Percentiles rank a stretch among this genome's conserved stretches.
Evolutionary conservation across 805 yeast genomes (phyloP).

Genomic region (Brettanomyces nanus): DNA sequence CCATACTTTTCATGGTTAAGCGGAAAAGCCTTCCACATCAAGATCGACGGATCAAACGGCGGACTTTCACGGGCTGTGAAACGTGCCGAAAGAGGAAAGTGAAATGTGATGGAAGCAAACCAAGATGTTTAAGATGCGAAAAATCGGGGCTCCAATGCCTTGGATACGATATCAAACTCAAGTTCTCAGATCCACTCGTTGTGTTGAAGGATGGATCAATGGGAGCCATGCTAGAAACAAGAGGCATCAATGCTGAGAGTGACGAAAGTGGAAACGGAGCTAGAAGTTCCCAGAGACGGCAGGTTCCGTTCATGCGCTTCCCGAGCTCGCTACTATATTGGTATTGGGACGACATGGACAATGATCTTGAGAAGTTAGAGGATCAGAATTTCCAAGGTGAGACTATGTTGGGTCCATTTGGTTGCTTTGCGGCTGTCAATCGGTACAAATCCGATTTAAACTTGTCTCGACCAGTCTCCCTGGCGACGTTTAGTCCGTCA

Average conservation of each 20-base stretch:
- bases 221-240: slow-evolving; percentile 8
- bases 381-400: slow-evolving; percentile 15
- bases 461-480: no score
- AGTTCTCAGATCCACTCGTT: slow-evolving; percentile 37
- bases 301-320: slow-evolving; percentile 35
- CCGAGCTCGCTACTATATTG: slow-evolving; percentile 28
- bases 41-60: background rate
- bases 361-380: slow-evolving; percentile 24
- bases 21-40: no score
- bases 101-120: slow-evolving; percentile 42
- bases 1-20: no score
- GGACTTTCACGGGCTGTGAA: slow-evolving; percentile 44
- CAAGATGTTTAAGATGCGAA: slow-evolving; percentile 38
- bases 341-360: slow-evolving; percentile 32
- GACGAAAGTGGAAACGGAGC: background rate
- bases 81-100: slow-evolving; percentile 47
- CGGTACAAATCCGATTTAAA: no score
- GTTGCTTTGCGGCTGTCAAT: slow-evolving; percentile 13
- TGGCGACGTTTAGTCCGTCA: background rate
- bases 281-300: slow-evolving; percentile 31
- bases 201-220: slow-evolving; percentile 18
- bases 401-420: slow-evolving; percentile 24
- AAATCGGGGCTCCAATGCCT: slow-evolving; percentile 37
- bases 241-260: slow-evolving; percentile 5
- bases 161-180: slow-evolving; percentile 42